Conservation (phyloP, 139 green algal species). For the Pleodorina starrii region DNA sequence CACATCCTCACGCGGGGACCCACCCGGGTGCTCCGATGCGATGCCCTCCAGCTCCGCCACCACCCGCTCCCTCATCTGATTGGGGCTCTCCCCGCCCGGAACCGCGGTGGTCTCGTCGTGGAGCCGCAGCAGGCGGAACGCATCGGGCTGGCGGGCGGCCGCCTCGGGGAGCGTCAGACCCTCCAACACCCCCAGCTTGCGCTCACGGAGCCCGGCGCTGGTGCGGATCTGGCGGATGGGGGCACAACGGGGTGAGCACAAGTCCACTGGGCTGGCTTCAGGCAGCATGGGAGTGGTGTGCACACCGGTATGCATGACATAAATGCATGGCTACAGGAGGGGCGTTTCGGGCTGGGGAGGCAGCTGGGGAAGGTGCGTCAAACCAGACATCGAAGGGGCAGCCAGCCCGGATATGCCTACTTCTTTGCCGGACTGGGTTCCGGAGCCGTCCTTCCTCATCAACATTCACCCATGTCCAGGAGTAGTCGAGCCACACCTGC, state of each 20-base stretch:
- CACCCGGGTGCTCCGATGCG: neutral
- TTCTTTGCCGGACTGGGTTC: too few relatives aligned
- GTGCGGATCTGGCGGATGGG: conserved; percentile 5
- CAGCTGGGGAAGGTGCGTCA: too few relatives aligned
- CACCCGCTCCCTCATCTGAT: conserved; percentile 2
- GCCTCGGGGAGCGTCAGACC: conserved; percentile 23
- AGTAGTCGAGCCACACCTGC: neutral
- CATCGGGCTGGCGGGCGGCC: neutral
- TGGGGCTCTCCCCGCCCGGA: conserved; percentile 9
- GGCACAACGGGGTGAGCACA: too few relatives aligned
- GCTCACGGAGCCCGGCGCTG: conserved; percentile 19
- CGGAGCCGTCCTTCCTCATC: too few relatives aligned
- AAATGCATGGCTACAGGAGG: too few relatives aligned
- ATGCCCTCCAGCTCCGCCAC: conserved; percentile 19
- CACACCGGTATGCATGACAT: too few relatives aligned
- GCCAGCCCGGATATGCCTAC: too few relatives aligned
- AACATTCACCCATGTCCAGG: too few relatives aligned
- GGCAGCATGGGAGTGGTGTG: too few relatives aligned
- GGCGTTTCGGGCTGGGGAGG: too few relatives aligned
- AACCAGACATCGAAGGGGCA: too few relatives aligned
- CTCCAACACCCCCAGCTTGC: conserved; percentile 27
- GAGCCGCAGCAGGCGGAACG: neutral
- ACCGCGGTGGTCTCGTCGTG: neutral
- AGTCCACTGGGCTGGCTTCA: too few relatives aligned
- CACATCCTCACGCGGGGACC: neutral